A percentile compares a stretch with the other conserved stretches of the same genome.
Evolutionary conservation across 805 yeast genomes (phyloP).

Genomic region (Yamadazyma phyllophila): DNA sequence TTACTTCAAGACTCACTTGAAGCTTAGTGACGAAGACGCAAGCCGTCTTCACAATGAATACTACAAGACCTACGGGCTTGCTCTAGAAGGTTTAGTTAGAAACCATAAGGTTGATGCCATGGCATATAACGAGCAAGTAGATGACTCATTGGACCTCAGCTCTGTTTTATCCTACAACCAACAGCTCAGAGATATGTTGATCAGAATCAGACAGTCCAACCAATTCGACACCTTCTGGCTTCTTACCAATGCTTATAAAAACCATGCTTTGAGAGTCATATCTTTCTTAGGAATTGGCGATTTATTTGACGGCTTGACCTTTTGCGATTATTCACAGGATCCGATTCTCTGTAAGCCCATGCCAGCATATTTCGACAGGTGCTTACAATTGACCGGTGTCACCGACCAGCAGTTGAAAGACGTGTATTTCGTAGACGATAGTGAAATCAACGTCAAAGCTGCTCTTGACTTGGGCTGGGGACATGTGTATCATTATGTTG

Average conservation of each 20-base stretch:
- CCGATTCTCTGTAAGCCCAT: slow-evolving; percentile 90
- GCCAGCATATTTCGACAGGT: slow-evolving; percentile 59
- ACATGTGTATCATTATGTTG: slow-evolving; percentile 70
- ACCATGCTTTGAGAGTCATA: slow-evolving; percentile 81
- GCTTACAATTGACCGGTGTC: slow-evolving; percentile 53
- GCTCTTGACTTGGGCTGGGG: slow-evolving; percentile 74
- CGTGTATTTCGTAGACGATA: slow-evolving; percentile 80
- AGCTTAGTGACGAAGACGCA: slow-evolving; percentile 72
- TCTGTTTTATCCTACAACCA: slow-evolving; percentile 66
- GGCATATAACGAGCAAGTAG: slow-evolving; percentile 85
- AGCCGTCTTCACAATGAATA: slow-evolving; percentile 65
- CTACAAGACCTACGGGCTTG: slow-evolving; percentile 86
- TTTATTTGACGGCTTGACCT: slow-evolving; percentile 89
- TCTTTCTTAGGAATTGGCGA: slow-evolving; percentile 86
- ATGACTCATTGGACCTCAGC: slow-evolving; percentile 87
- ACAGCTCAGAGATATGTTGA: slow-evolving; percentile 50
- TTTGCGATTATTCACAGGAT: slow-evolving; percentile 75
- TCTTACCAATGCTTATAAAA: slow-evolving; percentile 90
- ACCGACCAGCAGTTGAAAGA: slow-evolving; percentile 41
- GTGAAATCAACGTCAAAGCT: slow-evolving; percentile 72
- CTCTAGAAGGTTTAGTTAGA: slow-evolving; percentile 82
- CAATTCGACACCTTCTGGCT: slow-evolving; percentile 80
- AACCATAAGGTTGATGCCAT: slow-evolving; percentile 77
- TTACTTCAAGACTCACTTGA: slow-evolving; percentile 66
- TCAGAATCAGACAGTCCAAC: slow-evolving; percentile 38